Evolutionary conservation across 768 basidiomycete species (phyloP), one percentile per base, ranked within the genome.

Genomic region (Myochromella boudieri): DNA sequence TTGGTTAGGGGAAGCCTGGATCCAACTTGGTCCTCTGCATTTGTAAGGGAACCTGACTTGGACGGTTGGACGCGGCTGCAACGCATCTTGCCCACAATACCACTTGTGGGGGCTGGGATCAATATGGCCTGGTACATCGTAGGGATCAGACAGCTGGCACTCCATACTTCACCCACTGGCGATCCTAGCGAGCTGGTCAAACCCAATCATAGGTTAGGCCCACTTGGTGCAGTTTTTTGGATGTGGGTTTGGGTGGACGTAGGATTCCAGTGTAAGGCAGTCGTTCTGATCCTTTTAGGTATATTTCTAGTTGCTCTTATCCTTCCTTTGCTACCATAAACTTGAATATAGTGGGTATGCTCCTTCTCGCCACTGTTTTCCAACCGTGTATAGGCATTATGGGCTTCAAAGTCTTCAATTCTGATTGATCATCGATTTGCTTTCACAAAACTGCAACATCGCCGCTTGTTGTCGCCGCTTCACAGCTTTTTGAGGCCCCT

Each of bases 41-140:
- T 81, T 42, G 57, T 60, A 9, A 50, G 46, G 1, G 72, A 71
- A 53, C 81, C 79, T 24, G 57, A 57, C 20, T 46, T 67, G 7
- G 51, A 55, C 11, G 46, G 46, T 17, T 61, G 56, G 11, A 24
- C 26, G 6, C 60, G 59, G 57, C 20, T 72, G 4, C 67, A 63
- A 57, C 41, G 37, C 11, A 57, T 63, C 28, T 44, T 83, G 3
- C 68, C 74, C 2, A 67, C 72, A 12, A 72, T 89, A 20, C 73
- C 72, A 28, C 62, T 93, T 4, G 60, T 91, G 11, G 88, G 90
- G 0, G 87, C 84, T 1, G 79, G 85, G 0, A 61, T 75, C 7
- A 66, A 63, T 15, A 68, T 82, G 63, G 79, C 85, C 3, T 91
- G 88, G 88, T 86, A 91, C 63, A 60, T 62, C 14, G 68, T 85